Base-by-base conservation (phyloP, 768 basidiomycete species). In the Hygrocybe coccinea region DNA sequence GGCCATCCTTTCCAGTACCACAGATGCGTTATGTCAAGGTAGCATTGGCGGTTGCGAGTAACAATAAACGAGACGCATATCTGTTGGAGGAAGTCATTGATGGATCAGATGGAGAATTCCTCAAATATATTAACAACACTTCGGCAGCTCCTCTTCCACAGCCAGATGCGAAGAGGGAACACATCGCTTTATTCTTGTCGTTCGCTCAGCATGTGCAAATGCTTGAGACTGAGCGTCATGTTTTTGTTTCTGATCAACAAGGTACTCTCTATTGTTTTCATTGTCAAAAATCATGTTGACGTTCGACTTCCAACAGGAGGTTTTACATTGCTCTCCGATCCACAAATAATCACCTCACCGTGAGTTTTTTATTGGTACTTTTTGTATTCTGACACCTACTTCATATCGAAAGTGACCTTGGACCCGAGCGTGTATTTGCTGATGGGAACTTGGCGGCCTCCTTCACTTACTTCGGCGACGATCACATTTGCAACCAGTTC, bases 141-240 rank as follows among this genome's bases (percentile, higher is more conserved):
- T 59, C 54, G 12, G 58, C 62, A 1, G 34, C 54, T 11, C 60
- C 60, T 1, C 53, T 60, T 29, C 29, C 47, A 15, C 10, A 55
- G 1, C 11, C 44, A 7, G 33, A 54, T 5, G 43, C 56, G 5
- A 49, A 50, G 4, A 52, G 58, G 17, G 12, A 46, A 17, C 39
- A 21, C 2, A 34, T 50, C 17, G 64, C 60, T 1, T 33, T 56
- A 64, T 67, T 48, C 38, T 60, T 68, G 17, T 54, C 59, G 1
- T 67, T 69, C 49, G 54, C 38, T 1, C 66, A 69, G 43, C 68
- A 68, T 56, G 58, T 67, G 5, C 68, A 69, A 43, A 67, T 62
- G 44, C 53, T 43, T 21, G 61, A 65, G 54, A 68, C 64, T 1
- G 55, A 52, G 7, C 60, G 58, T 10, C 7, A 54, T 8, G 64